phyloP scores from a whole-genome alignment of 306 rosid genomes.

The Trifolium subterraneum region DNA sequence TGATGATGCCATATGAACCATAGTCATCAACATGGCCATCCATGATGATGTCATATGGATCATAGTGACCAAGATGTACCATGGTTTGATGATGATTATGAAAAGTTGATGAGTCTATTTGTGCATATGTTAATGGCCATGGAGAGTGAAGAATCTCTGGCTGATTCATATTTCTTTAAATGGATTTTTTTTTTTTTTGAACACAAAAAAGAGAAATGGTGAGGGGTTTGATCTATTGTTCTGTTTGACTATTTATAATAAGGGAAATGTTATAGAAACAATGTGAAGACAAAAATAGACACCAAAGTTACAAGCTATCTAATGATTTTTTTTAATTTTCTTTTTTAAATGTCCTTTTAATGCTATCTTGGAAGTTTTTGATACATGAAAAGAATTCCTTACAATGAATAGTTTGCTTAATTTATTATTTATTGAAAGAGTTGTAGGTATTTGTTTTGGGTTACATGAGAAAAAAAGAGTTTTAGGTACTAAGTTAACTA shows the following conservation, averaged over 20 bases:
- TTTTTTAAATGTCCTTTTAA: neutral
- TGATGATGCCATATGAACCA: conserved; percentile 34
- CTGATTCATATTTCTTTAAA: conserved; percentile 45
- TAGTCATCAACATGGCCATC: conserved; percentile 19
- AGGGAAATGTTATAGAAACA: neutral
- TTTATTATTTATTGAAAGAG: neutral
- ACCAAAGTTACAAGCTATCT: conserved; percentile 18
- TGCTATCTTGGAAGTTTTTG: neutral
- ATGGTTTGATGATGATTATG: conserved; percentile 28
- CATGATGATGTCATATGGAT: conserved; percentile 31
- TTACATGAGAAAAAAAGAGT: too few species aligned
- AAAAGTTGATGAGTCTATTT: conserved; percentile 47
- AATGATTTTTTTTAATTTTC: neutral
- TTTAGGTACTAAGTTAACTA: too few species aligned
- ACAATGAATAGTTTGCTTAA: neutral
- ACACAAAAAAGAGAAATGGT: conserved; percentile 6
- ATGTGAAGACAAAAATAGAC: conserved; percentile 30
- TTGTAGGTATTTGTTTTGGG: neutral
- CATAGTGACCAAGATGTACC: conserved; percentile 22
- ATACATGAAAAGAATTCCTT: neutral
- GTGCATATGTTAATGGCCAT: conserved; percentile 43
- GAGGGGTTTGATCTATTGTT: conserved; percentile 4
- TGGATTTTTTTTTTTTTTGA: neutral
- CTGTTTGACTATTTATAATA: conserved; percentile 38
- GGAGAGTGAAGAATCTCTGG: conserved; percentile 43